Conservation (phyloP, 1,139 yeast genomes). For the Taphrina wiesneri region DNA sequence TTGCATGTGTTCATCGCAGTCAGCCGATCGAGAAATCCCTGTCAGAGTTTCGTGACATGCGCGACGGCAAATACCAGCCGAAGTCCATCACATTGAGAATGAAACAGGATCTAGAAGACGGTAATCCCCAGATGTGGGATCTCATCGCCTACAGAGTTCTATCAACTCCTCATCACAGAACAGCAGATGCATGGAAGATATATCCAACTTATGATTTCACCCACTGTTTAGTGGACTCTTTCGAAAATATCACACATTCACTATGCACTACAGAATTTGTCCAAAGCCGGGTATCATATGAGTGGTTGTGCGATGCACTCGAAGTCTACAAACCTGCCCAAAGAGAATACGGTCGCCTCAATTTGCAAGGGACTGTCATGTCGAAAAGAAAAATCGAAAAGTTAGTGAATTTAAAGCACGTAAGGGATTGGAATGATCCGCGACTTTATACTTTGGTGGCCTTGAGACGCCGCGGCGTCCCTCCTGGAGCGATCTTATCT, state of each 20-base stretch:
- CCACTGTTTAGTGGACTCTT: conserved; percentile 96
- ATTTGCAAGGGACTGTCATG: conserved; percentile 89
- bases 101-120: conserved; percentile 91
- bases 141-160: conserved; percentile 96
- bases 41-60: conserved; percentile 82
- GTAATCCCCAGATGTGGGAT: conserved; percentile 99
- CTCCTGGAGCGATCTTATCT: conserved; percentile 96
- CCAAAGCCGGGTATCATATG: conserved; percentile 89
- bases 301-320: conserved; percentile 96
- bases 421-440: conserved; percentile 99
- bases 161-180: conserved; percentile 89
- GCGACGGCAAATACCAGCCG: conserved; percentile 79
- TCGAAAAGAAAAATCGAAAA: conserved; percentile 95
- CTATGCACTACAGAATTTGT: conserved; percentile 53
- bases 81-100: conserved; percentile 94
- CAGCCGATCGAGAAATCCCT: conserved; percentile 73
- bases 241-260: conserved; percentile 75
- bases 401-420: conserved; percentile 75
- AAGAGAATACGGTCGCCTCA: conserved; percentile 95
- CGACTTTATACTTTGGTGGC: conserved; percentile 92
- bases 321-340: conserved; percentile 98
- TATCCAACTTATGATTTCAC: conserved; percentile 99
- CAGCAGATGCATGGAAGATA: conserved; percentile 95
- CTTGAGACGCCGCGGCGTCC: conserved; percentile 94
- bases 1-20: conserved; percentile 73